A percentile compares a stretch with the other conserved stretches of the same genome.
Conservation (phyloP, 371 early-diverging fungal species). For the Mucor indicus region DNA sequence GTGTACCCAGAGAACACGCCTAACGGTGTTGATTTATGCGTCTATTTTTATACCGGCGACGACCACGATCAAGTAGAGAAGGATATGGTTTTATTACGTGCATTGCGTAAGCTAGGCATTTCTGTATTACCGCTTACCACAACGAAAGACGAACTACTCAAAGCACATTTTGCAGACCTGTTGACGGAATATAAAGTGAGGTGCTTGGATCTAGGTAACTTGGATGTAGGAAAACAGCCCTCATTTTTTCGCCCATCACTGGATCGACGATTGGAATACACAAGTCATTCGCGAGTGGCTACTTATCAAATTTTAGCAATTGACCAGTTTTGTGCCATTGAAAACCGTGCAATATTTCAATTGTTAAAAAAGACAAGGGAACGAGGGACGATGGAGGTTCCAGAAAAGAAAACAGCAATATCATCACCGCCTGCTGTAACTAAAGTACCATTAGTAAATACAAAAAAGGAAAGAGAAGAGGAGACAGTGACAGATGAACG, state of each 20-base stretch:
- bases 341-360: constrained; percentile 28
- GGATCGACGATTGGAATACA: constrained; percentile 2
- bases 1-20: constrained; percentile 40
- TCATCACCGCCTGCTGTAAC: no score
- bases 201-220: constrained; percentile 17
- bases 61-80: constrained; percentile 13
- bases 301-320: constrained; percentile 40
- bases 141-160: constrained; percentile 1
- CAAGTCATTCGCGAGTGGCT: constrained; percentile 12
- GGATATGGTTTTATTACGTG: constrained; percentile 29
- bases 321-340: constrained; percentile 34
- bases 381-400: constrained; percentile 11
- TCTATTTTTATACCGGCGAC: constrained; percentile 34
- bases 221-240: constrained; percentile 13
- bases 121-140: constrained; percentile 28
- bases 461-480: no score
- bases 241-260: constrained; percentile 8
- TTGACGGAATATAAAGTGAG: constrained; percentile 14
- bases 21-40: constrained; percentile 43
- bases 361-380: constrained; percentile 31
- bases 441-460: no score
- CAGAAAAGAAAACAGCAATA: no score
- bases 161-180: constrained; percentile 11
- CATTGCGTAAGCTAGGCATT: constrained; percentile 26
- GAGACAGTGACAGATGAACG: no score